These are phyloP conservation scores for Cruciata laevipes DNA, from an alignment of 257 asterid genomes.

Conservation along the genomic window DNA sequence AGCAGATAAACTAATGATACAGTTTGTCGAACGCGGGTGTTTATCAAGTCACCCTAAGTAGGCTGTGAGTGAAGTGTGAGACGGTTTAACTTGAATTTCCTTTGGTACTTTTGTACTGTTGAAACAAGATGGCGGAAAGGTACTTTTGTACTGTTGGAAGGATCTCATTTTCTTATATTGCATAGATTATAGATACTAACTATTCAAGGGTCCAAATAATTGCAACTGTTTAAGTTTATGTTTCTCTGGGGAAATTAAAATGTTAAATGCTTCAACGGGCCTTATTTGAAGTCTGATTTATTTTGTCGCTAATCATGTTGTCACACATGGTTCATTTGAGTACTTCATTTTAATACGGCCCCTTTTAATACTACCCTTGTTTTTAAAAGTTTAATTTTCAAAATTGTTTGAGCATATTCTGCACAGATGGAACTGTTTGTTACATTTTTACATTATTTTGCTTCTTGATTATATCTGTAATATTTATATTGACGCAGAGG, in stretches of 20 bases:
- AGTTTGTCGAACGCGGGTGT: slow-evolving; percentile 74
- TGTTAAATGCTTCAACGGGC: neutral
- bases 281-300: neutral
- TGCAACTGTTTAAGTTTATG: neutral
- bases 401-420: neutral
- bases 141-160: neutral
- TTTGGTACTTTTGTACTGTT: neutral
- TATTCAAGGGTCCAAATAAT: neutral
- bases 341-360: no score
- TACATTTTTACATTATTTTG: neutral
- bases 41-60: slow-evolving; percentile 25
- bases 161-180: neutral
- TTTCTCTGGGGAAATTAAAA: neutral
- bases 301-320: neutral
- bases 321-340: neutral
- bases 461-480: neutral
- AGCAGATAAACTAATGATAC: slow-evolving; percentile 82
- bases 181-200: neutral
- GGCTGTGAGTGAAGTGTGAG: neutral
- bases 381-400: no score
- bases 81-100: neutral
- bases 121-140: neutral
- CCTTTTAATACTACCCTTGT: no score
- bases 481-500: neutral
- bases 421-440: neutral